phyloP scores from a whole-genome alignment of 208 protist species.

The Vickermania spadyakhi region DNA sequence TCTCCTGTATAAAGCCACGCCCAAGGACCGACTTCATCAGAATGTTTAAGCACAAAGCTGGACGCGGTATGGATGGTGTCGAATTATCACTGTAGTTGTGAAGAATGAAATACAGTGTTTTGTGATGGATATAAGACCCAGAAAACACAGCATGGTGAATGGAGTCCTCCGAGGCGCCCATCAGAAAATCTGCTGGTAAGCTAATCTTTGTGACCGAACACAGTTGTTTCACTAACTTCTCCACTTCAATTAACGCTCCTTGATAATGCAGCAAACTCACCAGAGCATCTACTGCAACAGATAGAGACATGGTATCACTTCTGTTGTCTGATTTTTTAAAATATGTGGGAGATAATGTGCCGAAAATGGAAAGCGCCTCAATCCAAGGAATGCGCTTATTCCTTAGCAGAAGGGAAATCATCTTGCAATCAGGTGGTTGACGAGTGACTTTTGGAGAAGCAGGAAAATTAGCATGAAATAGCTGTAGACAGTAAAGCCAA shows the following conservation, averaged over 20 bases:
- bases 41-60: not conserved
- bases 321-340: too few species aligned
- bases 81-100: not conserved
- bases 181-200: not conserved
- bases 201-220: not conserved
- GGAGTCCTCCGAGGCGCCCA: not conserved
- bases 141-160: not conserved
- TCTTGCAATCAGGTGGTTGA: not conserved
- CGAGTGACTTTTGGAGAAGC: not conserved
- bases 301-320: not conserved
- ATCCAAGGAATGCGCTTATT: not conserved
- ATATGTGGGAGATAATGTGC: too few species aligned
- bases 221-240: not conserved
- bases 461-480: not conserved
- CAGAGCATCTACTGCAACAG: not conserved
- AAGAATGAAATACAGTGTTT: not conserved
- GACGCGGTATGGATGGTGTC: too few species aligned
- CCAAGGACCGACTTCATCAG: not conserved
- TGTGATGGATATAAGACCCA: not conserved
- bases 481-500: not conserved
- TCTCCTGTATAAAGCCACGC: not conserved
- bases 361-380: too few species aligned
- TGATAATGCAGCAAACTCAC: not conserved
- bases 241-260: not conserved
- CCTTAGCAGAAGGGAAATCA: not conserved